Percentiles rank a stretch among this genome's conserved stretches.
Evolutionary conservation across 768 basidiomycete species (phyloP).

Genomic region (Suillus brevipes): DNA sequence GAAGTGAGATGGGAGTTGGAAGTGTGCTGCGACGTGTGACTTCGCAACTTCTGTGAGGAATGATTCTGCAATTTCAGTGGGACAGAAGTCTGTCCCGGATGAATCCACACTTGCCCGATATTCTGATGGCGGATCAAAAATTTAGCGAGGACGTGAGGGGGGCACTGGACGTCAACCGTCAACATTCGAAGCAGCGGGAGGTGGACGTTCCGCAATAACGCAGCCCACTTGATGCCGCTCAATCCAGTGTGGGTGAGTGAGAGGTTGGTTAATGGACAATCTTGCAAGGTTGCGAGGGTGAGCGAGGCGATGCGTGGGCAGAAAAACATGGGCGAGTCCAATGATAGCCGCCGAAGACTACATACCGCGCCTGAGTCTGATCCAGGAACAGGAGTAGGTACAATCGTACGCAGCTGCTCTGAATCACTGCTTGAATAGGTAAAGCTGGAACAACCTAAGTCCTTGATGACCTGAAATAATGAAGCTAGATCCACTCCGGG

Average conservation of each 20-base stretch:
- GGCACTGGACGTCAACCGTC: neutral
- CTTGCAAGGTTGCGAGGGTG: neutral
- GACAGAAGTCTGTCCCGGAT: neutral
- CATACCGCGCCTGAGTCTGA: neutral
- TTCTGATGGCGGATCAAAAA: conserved; percentile 2
- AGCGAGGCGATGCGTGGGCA: neutral
- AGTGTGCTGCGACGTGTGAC: neutral
- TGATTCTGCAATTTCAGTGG: neutral
- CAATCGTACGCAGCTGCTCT: neutral
- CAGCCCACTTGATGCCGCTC: neutral
- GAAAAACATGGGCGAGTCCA: neutral
- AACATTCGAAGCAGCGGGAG: conserved; percentile 1
- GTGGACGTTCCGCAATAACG: neutral
- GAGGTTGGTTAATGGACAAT: neutral
- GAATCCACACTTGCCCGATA: neutral
- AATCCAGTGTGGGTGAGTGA: neutral
- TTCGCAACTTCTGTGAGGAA: neutral
- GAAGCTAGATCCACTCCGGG: neutral
- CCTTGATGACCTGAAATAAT: neutral
- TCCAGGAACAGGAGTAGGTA: neutral
- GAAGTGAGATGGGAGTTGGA: neutral
- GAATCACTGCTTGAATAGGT: neutral
- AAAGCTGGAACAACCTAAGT: neutral
- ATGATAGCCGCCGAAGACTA: neutral
- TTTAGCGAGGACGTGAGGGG: neutral